Conservation (phyloP, 1,284 basidiomycete species). For the Rhodotorula glutinis region DNA sequence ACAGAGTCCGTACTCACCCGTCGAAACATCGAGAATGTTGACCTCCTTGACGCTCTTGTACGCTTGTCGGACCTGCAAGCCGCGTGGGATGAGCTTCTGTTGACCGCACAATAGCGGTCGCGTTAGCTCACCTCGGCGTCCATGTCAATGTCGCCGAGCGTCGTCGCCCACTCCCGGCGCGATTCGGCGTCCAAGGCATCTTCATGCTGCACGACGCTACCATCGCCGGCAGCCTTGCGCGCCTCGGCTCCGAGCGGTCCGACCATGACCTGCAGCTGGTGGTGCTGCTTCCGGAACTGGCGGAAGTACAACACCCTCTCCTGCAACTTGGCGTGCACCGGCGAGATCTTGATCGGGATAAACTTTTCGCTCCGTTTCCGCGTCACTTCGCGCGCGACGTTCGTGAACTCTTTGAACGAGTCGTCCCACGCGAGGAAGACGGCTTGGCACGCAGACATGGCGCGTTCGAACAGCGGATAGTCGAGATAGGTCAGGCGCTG, state of each 20-base stretch:
- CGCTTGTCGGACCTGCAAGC: constrained; percentile 37
- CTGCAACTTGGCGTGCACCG: constrained; percentile 86
- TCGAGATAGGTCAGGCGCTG: constrained; percentile 90
- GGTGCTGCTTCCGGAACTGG: constrained; percentile 94
- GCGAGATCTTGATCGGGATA: constrained; percentile 92
- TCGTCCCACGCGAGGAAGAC: constrained; percentile 97
- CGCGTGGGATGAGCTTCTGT: neutral
- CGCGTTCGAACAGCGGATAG: constrained; percentile 86
- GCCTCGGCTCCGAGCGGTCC: constrained; percentile 72
- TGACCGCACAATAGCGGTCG: neutral
- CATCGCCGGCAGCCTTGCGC: constrained; percentile 49
- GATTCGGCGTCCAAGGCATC: constrained; percentile 49
- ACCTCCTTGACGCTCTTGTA: constrained; percentile 95
- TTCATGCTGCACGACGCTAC: neutral
- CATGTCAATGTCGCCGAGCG: constrained; percentile 74
- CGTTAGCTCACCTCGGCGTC: constrained; percentile 83
- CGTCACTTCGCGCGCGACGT: constrained; percentile 91
- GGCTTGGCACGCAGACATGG: constrained; percentile 69
- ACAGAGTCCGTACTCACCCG: constrained; percentile 56
- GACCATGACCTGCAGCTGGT: constrained; percentile 96
- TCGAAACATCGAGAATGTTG: constrained; percentile 89
- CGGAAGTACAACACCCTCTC: constrained; percentile 82
- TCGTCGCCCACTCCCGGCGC: constrained; percentile 41
- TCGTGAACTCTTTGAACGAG: constrained; percentile 95
- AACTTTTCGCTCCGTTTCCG: constrained; percentile 89